Base-by-base conservation (phyloP, 2,329 filamentous ascomycete species). In the Dryadomyces quercus-mongolicae region DNA sequence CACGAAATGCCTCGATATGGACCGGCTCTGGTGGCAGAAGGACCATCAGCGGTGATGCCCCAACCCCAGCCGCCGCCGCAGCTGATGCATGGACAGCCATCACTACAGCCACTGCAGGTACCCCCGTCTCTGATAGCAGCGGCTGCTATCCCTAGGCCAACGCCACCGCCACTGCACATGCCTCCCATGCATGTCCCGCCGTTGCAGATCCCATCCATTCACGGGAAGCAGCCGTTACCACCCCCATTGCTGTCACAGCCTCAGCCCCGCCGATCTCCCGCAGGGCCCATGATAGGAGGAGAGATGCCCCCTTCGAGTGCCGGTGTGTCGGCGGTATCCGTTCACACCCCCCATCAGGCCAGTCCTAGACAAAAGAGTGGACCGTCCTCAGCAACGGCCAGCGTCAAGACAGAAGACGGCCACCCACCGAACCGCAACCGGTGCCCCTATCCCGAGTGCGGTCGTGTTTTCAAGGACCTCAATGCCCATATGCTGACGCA, bases 401-500 rank as follows among this genome's bases (percentile, higher is more conserved):
- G 60, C 57, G 68, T 60, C 51, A 64, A 66, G 22, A 60, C 64
- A 8, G 63, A 64, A 40, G 63, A 65, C 18, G 63, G 65, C 5
- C 56, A 56, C 7, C 61, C 65, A 3, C 69, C 71, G 36, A 73
- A 73, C 55, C 70, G 73, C 42, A 74, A 71, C 52, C 70, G 74
- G 45, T 81, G 78, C 59, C 76, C 77, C 21, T 74, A 78, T 55
- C 75, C 78, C 1, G 77, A 80, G 47, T 82, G 78, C 57, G 78
- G 77, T 13, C 75, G 77, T 42, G 71, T 78, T 6, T 80, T 81
- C 66, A 81, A 84, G 61, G 81, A 84, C 58, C 68, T 85, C 15
- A 75, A 93, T 62, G 90, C 93, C 5, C 93, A 98, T 67, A 94
- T 95, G 87, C 80, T 97, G 61, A 98, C 93, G 0, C 93, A 98